A percentile compares a stretch with the other conserved stretches of the same genome.
Evolutionary conservation across 331 rosid genomes (phyloP).

Genomic region (Rosa hybrid): DNA sequence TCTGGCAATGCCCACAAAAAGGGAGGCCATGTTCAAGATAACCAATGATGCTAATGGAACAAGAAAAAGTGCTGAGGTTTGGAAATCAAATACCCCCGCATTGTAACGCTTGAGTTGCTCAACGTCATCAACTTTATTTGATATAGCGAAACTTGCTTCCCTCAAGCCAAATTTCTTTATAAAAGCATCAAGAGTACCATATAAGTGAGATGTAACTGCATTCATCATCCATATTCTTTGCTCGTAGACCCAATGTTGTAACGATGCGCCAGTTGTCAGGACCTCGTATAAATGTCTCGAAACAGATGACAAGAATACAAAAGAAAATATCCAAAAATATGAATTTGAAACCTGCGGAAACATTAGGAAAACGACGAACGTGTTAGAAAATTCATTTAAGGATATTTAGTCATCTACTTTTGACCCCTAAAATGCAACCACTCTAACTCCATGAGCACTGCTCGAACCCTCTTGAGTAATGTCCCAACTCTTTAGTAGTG

Average conservation of each 20-base stretch:
- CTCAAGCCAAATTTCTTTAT: conserved; percentile 58
- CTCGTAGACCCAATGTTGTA: conserved; percentile 29
- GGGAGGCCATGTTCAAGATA: conserved; percentile 24
- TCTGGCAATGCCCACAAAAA: conserved; percentile 27
- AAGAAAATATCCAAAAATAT: background rate
- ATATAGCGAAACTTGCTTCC: conserved; percentile 40
- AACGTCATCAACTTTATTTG: conserved; percentile 26
- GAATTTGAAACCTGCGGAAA: background rate
- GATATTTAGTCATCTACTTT: too few relatives aligned
- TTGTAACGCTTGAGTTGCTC: conserved; percentile 26
- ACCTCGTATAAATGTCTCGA: conserved; percentile 8
- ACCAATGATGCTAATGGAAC: conserved; percentile 24
- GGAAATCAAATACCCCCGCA: conserved; percentile 31
- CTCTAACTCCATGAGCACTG: too few relatives aligned
- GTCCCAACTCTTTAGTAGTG: too few relatives aligned
- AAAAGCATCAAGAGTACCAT: conserved; percentile 55
- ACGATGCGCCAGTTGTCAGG: background rate
- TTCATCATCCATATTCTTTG: conserved; percentile 79
- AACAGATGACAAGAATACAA: background rate
- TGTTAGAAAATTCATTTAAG: background rate
- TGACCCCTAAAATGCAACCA: too few relatives aligned
- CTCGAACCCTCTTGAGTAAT: too few relatives aligned
- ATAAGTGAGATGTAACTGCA: conserved; percentile 47
- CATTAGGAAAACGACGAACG: background rate
- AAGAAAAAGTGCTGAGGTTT: conserved; percentile 27